Base-by-base conservation (phyloP, 2,329 filamentous ascomycete species). In the Sporothrix sp. region DNA sequence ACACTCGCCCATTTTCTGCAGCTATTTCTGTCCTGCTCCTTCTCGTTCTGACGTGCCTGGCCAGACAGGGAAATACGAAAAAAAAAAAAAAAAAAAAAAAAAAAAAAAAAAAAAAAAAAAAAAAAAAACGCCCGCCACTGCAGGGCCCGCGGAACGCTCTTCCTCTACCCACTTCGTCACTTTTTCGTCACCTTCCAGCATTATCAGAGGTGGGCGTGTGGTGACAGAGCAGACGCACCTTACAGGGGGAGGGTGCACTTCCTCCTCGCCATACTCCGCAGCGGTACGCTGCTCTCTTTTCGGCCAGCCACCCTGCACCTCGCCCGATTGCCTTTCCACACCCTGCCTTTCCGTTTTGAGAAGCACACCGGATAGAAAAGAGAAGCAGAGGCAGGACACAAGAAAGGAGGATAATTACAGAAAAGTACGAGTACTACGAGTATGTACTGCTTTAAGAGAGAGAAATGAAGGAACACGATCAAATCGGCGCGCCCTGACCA, bases 321-420 rank as follows among this genome's bases (percentile, higher is more conserved):
- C 50, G 49, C 51, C 54, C 51, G 51, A 55, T 48, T 52, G 45
- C 51, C 52, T 56, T 52, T 54, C 52, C 54, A 46, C 30, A 49
- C 32, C 49, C 30, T 48, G 27, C 49, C 42, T 32, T 32, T 30
- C 39, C 39, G 3, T n/a, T 38, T 51, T 48, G 42, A 52, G 48
- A 40, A 43, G 23, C 46, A 46, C 37, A 38, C 51, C 43, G 51
- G 48, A 21, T 44, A 13, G 33, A 48, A 18, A 35, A n/a, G 13
- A 25, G 30, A 27, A 14, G 30, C 14, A 21, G 20, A 13, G 23
- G n/a, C 20, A 13, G 7, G 9, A 16, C n/a, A 7, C 18, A 43
- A 43, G 14, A 18, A 38, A 11, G 16, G 20, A 32, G 38, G 7
- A 27, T 10, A 25, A 40, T 5, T 5, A 23, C 5, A 43, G 7